These are phyloP conservation scores for Senecio squalidus DNA, from an alignment of 140 eudicot genomes.

Conservation along the genomic window DNA sequence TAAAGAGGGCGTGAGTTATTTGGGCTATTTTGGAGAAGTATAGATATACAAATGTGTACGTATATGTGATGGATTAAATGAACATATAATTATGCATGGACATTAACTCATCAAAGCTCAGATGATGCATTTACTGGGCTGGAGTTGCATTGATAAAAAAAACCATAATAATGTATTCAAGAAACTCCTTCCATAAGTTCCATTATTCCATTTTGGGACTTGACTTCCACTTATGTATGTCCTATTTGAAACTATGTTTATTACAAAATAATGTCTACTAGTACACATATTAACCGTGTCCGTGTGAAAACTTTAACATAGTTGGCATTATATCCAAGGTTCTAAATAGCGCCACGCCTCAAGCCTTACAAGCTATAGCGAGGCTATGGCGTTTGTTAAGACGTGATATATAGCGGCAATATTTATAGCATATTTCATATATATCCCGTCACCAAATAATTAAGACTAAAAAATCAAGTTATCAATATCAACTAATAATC, in stretches of 20 bases:
- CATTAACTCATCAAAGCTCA: conserved; percentile 20
- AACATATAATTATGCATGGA: conserved; percentile 11
- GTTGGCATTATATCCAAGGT: too few species aligned
- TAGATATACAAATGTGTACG: neutral
- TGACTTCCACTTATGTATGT: conserved; percentile 23
- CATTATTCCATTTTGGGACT: conserved; percentile 19
- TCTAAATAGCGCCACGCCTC: too few species aligned
- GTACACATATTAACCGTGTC: too few species aligned
- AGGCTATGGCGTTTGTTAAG: too few species aligned
- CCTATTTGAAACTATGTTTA: conserved; percentile 12
- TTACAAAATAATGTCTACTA: neutral
- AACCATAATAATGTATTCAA: conserved; percentile 25
- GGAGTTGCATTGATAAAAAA: conserved; percentile 27
- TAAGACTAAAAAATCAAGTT: too few species aligned
- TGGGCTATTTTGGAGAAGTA: conserved; percentile 1
- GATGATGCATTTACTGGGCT: conserved; percentile 25
- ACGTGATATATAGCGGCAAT: too few species aligned
- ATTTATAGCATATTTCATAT: too few species aligned
- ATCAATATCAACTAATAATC: too few species aligned
- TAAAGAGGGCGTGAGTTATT: conserved; percentile 17
- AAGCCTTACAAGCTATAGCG: too few species aligned
- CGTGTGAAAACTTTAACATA: too few species aligned
- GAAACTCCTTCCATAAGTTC: conserved; percentile 22
- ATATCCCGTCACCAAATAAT: too few species aligned
- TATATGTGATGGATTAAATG: conserved; percentile 6